phyloP scores from a whole-genome alignment of 1,139 yeast genomes.

The Yamadazyma taylorii region DNA sequence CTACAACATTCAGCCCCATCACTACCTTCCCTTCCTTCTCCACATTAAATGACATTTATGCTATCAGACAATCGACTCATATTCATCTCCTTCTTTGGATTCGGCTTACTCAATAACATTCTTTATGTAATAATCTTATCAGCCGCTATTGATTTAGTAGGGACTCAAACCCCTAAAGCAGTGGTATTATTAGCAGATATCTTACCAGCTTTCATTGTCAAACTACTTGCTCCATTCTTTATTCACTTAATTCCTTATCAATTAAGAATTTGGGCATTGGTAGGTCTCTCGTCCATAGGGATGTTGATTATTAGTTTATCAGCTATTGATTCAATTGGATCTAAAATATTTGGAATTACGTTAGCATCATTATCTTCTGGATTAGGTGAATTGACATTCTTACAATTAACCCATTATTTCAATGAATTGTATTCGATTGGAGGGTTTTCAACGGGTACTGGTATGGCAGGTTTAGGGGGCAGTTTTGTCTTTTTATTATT shows the following conservation, averaged over 20 bases:
- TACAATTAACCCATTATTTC: constrained; percentile 78
- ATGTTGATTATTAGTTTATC: constrained; percentile 68
- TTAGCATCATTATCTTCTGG: constrained; percentile 87
- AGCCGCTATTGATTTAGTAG: constrained; percentile 91
- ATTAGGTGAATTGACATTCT: constrained; percentile 83
- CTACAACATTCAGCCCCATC: too few species aligned
- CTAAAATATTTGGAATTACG: constrained; percentile 66
- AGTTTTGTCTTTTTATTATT: constrained; percentile 49
- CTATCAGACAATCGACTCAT: constrained; percentile 16
- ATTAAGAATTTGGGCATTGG: constrained; percentile 53
- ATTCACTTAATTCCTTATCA: constrained; percentile 65
- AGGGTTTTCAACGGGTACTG: constrained; percentile 94
- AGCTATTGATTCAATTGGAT: constrained; percentile 20
- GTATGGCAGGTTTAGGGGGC: constrained; percentile 90
- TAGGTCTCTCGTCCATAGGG: constrained; percentile 65
- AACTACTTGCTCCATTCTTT: constrained; percentile 75
- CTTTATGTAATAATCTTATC: constrained; percentile 87
- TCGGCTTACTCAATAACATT: constrained; percentile 86
- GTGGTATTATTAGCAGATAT: constrained; percentile 84
- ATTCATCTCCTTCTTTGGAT: constrained; percentile 68
- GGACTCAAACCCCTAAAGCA: constrained; percentile 80
- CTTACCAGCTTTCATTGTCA: constrained; percentile 73
- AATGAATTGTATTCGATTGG: constrained; percentile 55
- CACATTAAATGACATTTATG: constrained; percentile 11
- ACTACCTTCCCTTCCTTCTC: neutral